These are phyloP conservation scores for Peribolospora kevripleyi DNA, from an alignment of 768 basidiomycete species.

Conservation along the genomic window DNA sequence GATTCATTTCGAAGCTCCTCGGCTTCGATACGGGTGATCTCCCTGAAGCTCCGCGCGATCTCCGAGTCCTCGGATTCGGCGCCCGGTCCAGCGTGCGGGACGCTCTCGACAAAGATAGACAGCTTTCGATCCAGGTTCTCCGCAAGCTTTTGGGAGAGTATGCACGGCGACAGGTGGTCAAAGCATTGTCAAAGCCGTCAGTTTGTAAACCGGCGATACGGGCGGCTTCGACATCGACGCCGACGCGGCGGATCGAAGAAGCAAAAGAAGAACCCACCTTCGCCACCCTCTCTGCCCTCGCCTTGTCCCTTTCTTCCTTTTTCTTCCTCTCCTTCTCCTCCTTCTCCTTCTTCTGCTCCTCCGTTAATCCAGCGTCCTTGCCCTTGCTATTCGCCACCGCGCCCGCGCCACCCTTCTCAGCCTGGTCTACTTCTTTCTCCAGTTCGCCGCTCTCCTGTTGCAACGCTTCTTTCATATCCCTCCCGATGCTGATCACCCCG, in stretches of 20 bases:
- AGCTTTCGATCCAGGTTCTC: slow-evolving; percentile 60
- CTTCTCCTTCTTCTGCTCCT: slow-evolving; percentile 19
- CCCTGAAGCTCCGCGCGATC: slow-evolving; percentile 20
- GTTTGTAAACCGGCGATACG: no score
- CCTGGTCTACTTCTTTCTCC: neutral
- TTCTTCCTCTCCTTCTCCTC: slow-evolving; percentile 19
- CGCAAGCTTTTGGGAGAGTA: slow-evolving; percentile 31
- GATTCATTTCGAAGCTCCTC: slow-evolving; percentile 45
- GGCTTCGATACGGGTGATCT: slow-evolving; percentile 8
- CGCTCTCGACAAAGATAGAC: slow-evolving; percentile 57
- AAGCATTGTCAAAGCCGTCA: no score
- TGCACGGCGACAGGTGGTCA: no score
- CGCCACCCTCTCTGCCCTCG: slow-evolving; percentile 34
- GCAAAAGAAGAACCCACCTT: slow-evolving; percentile 21
- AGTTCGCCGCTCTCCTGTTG: slow-evolving; percentile 54
- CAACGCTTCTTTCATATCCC: slow-evolving; percentile 77
- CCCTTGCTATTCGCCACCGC: slow-evolving; percentile 3
- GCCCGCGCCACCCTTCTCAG: neutral
- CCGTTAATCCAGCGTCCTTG: slow-evolving; percentile 13
- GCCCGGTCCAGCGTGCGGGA: slow-evolving; percentile 29
- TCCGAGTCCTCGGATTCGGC: slow-evolving; percentile 35
- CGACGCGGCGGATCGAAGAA: no score
- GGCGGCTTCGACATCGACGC: no score
- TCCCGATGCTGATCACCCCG: slow-evolving; percentile 61
- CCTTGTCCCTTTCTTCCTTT: neutral